Conservation (phyloP, 2,329 filamentous ascomycete genomes). For the Talaromyces amestolkiae region DNA sequence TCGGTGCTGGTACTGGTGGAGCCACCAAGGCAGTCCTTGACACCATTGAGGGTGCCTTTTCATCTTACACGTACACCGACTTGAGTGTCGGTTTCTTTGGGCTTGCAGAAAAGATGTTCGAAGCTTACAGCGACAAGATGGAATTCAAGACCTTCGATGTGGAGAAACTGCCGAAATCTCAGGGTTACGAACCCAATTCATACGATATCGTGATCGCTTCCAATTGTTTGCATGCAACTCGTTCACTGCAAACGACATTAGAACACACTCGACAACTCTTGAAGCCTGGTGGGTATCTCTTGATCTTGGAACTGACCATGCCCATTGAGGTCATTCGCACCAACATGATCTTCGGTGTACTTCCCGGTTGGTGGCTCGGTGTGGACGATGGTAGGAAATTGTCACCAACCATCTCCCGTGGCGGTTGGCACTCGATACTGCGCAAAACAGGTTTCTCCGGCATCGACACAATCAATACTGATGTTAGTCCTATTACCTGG, state of each 20-base stretch:
- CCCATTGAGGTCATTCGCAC: not conserved
- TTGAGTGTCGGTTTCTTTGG: constrained; percentile 24
- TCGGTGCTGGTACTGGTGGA: constrained; percentile 35
- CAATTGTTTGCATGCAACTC: constrained; percentile 36
- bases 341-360: constrained; percentile 17
- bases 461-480: not conserved
- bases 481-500: not conserved
- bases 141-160: constrained; percentile 33
- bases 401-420: not conserved
- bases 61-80: constrained; percentile 25
- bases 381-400: not conserved
- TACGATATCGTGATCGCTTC: constrained; percentile 37
- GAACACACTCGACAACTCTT: constrained; percentile 29
- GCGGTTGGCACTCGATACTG: constrained; percentile 2
- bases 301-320: constrained; percentile 43
- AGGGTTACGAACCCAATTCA: constrained; percentile 28
- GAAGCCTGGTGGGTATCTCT: constrained; percentile 45
- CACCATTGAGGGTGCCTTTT: constrained; percentile 21
- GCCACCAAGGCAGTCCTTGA: constrained; percentile 39
- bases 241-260: constrained; percentile 24
- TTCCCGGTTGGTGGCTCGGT: constrained; percentile 43
- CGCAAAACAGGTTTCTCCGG: constrained; percentile 9
- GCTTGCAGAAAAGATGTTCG: constrained; percentile 17
- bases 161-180: constrained; percentile 24
- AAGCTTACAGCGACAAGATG: constrained; percentile 16